Base-by-base conservation (phyloP, 345 rosid genomes). In the Kernera saxatilis region DNA sequence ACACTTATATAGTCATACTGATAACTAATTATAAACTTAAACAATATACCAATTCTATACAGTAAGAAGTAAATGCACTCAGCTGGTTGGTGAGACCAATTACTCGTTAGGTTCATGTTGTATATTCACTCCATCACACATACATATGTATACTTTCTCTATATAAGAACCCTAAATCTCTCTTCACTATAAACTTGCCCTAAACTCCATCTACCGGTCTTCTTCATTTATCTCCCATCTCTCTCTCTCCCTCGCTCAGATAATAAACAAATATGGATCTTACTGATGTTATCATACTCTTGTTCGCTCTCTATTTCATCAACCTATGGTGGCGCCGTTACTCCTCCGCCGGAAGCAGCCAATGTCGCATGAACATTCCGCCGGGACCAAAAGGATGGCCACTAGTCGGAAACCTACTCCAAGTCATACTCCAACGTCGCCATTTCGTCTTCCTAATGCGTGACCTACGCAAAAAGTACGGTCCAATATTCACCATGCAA, bases 311-410 rank as follows among this genome's bases (percentile, higher is more conserved):
- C 27, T 5, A 85, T 49, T 77, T 92, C 55, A 64, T 88, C 52
- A 43, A 40, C 45, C 22, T 83, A 9, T 86, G 90, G 87, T 90
- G 89, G 88, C 86, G 87, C 4, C 79, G 63, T 51, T 77, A 33
- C 58, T 62, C 33, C 52, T 63, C 44, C 60, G 37, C 48, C 17
- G 29, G 76, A 3, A 54, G 30, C 8, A 70, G 71, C 48, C 56
- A 68, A 3, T 44, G 69, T 1, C 37, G 76, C 12, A 30, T 48
- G 55, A 90, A 77, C 71, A 87, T 91, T 43, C 99, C 96, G 0
- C 97, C 95, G 0, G 95, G 96, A 0, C 95, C 97, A 0, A 88
- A 80, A 0, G 92, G 99, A 0, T 94, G 93, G 97, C 97, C 99
- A 0, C 63, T 94, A 0, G 89, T 94, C 0, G 97, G 97, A 19